phyloP scores from a whole-genome alignment of 305 asterid species.

The Lippia alba region DNA sequence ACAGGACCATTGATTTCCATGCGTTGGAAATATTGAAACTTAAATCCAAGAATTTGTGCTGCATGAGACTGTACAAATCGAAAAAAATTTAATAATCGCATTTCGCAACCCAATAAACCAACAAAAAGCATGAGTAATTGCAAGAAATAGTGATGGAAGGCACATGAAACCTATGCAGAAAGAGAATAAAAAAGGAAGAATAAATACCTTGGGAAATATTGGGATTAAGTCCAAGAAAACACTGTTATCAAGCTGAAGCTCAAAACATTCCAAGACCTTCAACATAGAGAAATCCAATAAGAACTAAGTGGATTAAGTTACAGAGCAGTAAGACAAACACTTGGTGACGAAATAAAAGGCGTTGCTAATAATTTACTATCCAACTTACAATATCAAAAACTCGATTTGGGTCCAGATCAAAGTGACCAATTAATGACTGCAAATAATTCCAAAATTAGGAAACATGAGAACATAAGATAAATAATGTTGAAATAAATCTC shows the following conservation, averaged over 20 bases:
- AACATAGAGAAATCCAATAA: conserved; percentile 36
- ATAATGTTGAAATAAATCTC: conserved; percentile 30
- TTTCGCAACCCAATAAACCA: conserved; percentile 21
- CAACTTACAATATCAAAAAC: conserved; percentile 94
- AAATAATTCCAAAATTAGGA: conserved; percentile 48
- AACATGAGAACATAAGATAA: conserved; percentile 25
- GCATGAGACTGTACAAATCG: conserved; percentile 83
- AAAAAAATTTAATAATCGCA: conserved; percentile 12
- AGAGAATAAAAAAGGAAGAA: conserved; percentile 5
- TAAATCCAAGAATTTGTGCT: conserved; percentile 93
- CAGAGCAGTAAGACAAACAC: conserved; percentile 23
- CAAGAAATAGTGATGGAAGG: conserved; percentile 2
- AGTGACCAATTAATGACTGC: conserved; percentile 99
- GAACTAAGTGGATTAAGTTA: conserved; percentile 31
- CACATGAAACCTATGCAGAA: conserved; percentile 11
- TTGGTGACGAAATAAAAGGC: conserved; percentile 4
- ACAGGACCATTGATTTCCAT: conserved; percentile 68
- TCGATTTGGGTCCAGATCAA: conserved; percentile 97
- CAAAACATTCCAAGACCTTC: conserved; percentile 93
- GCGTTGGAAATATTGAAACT: conserved; percentile 92
- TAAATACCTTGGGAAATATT: conserved; percentile 87
- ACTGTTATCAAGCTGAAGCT: conserved; percentile 83
- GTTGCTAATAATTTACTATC: conserved; percentile 24
- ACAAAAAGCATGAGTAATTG: conserved; percentile 18
- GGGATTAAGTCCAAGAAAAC: conserved; percentile 92